phyloP scores from a whole-genome alignment of 441 rosid species.

The Eruca vesicaria region DNA sequence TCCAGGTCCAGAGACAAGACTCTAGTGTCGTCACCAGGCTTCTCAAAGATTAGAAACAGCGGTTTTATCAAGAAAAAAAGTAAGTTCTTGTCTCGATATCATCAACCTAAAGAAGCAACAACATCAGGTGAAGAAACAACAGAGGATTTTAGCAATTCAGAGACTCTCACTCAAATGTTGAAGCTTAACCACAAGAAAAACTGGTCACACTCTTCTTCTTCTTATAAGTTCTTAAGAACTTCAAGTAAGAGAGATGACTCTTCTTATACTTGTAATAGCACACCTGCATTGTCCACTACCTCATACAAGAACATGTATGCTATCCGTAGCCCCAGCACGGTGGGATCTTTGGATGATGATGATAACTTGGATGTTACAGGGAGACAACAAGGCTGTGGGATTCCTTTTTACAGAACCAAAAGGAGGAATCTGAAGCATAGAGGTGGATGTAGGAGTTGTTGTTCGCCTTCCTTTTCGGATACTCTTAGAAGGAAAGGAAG shows the following conservation, averaged over 20 bases:
- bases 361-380: conserved; percentile 70
- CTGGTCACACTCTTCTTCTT: conserved; percentile 58
- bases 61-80: conserved; percentile 49
- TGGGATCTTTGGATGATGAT: conserved; percentile 80
- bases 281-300: conserved; percentile 87
- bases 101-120: conserved; percentile 47
- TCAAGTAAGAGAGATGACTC: conserved; percentile 63
- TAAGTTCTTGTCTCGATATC: conserved; percentile 57
- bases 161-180: conserved; percentile 45
- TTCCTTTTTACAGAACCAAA: conserved; percentile 85
- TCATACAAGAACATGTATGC: conserved; percentile 64
- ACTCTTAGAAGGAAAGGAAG: conserved; percentile 82
- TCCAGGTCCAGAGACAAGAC: conserved; percentile 61
- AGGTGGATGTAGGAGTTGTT: conserved; percentile 74
- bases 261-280: conserved; percentile 61
- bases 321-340: conserved; percentile 55
- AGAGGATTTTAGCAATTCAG: conserved; percentile 63
- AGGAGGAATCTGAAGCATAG: conserved; percentile 64
- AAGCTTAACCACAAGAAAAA: conserved; percentile 53
- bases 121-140: conserved; percentile 58
- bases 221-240: conserved; percentile 50
- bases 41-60: conserved; percentile 40
- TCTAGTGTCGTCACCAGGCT: too few species aligned
- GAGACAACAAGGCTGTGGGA: conserved; percentile 83
- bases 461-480: conserved; percentile 92